phyloP scores from a whole-genome alignment of 2,329 filamentous ascomycete species.

The Ascochyta pisi region DNA sequence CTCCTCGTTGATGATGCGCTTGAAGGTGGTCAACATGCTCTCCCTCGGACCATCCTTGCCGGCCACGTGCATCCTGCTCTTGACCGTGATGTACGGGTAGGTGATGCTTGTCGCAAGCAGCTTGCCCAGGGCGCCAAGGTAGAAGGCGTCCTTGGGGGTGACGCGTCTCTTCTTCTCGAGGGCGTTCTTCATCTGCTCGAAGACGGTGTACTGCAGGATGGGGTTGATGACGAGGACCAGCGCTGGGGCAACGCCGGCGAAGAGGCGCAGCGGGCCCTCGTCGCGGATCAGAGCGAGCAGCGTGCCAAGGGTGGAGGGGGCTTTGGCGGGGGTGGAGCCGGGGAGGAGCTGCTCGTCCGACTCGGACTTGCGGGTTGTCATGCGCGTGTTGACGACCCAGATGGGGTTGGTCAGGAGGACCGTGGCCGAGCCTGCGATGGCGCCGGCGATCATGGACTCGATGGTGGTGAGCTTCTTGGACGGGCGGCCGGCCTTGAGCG shows the following conservation, averaged over 20 bases:
- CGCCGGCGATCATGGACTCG: constrained; percentile 94
- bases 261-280: constrained; percentile 85
- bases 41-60: constrained; percentile 77
- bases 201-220: constrained; percentile 97
- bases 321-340: constrained; percentile 56
- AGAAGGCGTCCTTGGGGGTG: constrained; percentile 85
- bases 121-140: constrained; percentile 92
- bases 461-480: constrained; percentile 85
- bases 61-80: constrained; percentile 96
- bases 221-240: constrained; percentile 96
- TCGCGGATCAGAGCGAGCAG: constrained; percentile 79
- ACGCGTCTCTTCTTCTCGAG: constrained; percentile 79
- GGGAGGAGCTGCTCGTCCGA: constrained; percentile 50
- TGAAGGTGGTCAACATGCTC: constrained; percentile 78
- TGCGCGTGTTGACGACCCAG: constrained; percentile 98
- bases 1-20: constrained; percentile 82
- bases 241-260: constrained; percentile 90
- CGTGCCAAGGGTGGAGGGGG: constrained; percentile 79
- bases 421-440: constrained; percentile 90
- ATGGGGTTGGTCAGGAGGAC: constrained; percentile 98
- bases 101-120: constrained; percentile 91
- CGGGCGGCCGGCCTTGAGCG: constrained; percentile 73
- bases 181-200: constrained; percentile 95
- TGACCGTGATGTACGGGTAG: constrained; percentile 98
- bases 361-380: constrained; percentile 85